Evolutionary conservation across 345 rosid species (phyloP).

Genomic region (Euphorbia pulcherrima): DNA sequence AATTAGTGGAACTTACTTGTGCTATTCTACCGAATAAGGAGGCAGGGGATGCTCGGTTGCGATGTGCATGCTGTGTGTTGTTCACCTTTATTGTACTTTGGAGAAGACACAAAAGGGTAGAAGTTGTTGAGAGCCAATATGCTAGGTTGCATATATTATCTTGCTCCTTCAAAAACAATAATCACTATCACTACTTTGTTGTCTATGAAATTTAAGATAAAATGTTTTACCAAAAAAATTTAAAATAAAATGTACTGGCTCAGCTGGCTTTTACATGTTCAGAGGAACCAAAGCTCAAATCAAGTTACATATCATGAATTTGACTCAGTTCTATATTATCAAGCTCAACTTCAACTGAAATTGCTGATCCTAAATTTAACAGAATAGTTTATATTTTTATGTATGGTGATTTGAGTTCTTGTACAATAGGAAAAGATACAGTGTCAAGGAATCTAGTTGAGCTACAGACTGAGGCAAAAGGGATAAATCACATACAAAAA

Average conservation of each 20-base stretch:
- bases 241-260: no score
- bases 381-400: neutral
- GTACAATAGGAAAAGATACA: neutral
- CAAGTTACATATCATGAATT: neutral
- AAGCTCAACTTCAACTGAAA: neutral
- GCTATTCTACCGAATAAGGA: slow-evolving; percentile 45
- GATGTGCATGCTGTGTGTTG: slow-evolving; percentile 38
- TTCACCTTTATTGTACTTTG: slow-evolving; percentile 58
- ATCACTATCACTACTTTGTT: slow-evolving; percentile 5
- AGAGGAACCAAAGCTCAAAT: neutral
- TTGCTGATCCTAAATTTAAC: neutral
- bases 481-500: neutral
- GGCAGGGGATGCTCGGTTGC: slow-evolving; percentile 37
- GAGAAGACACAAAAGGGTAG: slow-evolving; percentile 54
- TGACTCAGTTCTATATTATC: neutral
- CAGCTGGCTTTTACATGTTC: neutral
- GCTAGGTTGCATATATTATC: slow-evolving; percentile 47
- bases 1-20: slow-evolving; percentile 38
- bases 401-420: neutral
- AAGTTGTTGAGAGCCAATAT: slow-evolving; percentile 65
- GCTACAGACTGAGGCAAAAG: neutral
- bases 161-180: slow-evolving; percentile 32
- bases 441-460: neutral
- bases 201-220: neutral
- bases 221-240: no score